Conservation (phyloP, 148 eudicot genomes). For the Drosera capensis region DNA sequence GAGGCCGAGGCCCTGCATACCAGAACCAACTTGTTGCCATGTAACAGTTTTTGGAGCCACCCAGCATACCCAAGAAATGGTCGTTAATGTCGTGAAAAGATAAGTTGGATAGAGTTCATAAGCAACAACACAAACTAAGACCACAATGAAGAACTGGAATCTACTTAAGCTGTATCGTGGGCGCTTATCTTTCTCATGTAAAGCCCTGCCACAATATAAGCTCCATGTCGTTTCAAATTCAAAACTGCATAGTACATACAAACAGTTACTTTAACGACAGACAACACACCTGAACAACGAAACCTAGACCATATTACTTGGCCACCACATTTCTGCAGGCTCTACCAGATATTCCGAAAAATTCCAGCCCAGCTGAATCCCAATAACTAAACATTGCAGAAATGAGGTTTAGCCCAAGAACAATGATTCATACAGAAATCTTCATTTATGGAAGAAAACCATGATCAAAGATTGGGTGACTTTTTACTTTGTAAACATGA, state of each 20-base stretch:
- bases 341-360: constrained; percentile 58
- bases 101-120: constrained; percentile 64
- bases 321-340: constrained; percentile 97
- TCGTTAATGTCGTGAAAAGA: constrained; percentile 49
- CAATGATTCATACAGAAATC: no score
- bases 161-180: constrained; percentile 35
- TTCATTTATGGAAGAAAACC: no score
- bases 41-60: constrained; percentile 44
- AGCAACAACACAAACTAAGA: constrained; percentile 48
- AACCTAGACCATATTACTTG: constrained; percentile 57
- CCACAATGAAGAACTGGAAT: constrained; percentile 68
- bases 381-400: constrained; percentile 12
- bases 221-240: not conserved
- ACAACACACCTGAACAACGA: constrained; percentile 19
- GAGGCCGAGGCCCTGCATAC: constrained; percentile 63
- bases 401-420: no score
- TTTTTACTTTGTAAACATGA: no score
- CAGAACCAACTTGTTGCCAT: constrained; percentile 78
- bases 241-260: not conserved
- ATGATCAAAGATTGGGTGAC: no score
- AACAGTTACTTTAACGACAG: not conserved
- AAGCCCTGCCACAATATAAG: constrained; percentile 43
- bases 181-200: constrained; percentile 69
- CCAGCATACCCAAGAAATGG: constrained; percentile 92
- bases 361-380: constrained; percentile 86